Evolutionary conservation across 2,329 filamentous ascomycete species (phyloP).

Genomic region (Trichoderma guizhouense): DNA sequence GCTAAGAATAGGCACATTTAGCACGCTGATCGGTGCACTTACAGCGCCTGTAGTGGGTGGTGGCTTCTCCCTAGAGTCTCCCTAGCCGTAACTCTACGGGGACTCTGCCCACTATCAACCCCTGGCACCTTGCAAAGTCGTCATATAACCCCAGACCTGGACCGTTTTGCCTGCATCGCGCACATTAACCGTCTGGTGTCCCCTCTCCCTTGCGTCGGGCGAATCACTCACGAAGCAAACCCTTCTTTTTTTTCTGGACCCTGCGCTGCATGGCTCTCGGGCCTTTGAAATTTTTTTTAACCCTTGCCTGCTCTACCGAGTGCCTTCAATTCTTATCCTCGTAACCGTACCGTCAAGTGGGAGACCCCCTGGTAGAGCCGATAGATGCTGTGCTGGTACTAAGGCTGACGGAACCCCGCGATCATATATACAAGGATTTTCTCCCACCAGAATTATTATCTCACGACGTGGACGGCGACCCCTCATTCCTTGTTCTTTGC

Average conservation of each 20-base stretch:
- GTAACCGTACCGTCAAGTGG: not conserved
- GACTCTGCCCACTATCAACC: not conserved
- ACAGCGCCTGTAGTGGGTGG: not conserved
- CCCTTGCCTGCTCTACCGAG: not conserved
- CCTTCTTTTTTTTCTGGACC: constrained; percentile 12
- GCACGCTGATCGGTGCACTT: not conserved
- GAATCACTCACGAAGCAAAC: constrained; percentile 12
- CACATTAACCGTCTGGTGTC: constrained; percentile 4
- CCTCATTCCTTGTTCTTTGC: constrained; percentile 3
- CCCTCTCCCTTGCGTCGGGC: constrained; percentile 15
- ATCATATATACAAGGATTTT: constrained; percentile 8
- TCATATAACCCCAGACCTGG: constrained; percentile 10
- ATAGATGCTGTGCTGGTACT: not conserved
- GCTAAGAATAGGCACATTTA: constrained; percentile 1
- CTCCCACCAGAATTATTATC: constrained; percentile 10
- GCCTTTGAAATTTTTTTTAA: not conserved
- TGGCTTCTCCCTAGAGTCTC: not conserved
- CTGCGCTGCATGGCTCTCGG: constrained; percentile 14
- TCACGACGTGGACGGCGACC: constrained; percentile 9
- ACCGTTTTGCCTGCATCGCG: constrained; percentile 10
- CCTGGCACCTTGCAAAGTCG: not conserved
- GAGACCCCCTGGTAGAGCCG: not conserved
- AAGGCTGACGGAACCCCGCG: constrained; percentile 12
- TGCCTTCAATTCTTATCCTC: not conserved
- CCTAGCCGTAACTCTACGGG: constrained; percentile 1